Conservation (phyloP, 768 basidiomycete species). For the Butyriboletus loyo region DNA sequence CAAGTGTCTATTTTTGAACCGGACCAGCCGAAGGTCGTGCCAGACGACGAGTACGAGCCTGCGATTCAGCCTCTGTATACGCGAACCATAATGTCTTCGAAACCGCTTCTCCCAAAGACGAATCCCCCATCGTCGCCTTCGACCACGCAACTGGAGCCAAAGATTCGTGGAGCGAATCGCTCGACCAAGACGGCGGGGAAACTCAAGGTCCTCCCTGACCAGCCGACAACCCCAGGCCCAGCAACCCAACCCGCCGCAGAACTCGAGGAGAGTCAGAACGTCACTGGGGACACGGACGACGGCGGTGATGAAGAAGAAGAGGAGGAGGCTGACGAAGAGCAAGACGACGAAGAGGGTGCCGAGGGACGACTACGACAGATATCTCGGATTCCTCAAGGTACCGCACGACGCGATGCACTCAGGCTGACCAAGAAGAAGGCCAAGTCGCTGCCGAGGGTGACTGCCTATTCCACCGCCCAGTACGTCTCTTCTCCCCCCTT, state of each 20-base stretch:
- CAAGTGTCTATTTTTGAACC: conserved; percentile 9
- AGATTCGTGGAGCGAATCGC: conserved; percentile 69
- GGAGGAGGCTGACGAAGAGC: conserved; percentile 46
- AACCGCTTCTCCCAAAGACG: conserved; percentile 33
- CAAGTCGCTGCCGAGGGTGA: conserved; percentile 88
- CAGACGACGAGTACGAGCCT: conserved; percentile 14
- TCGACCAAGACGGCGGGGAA: conserved; percentile 82
- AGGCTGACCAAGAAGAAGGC: conserved; percentile 93
- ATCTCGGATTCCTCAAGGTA: conserved; percentile 90
- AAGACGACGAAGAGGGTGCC: conserved; percentile 50
- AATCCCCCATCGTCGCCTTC: conserved; percentile 14
- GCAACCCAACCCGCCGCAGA: conserved; percentile 24
- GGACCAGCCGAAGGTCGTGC: conserved; percentile 4
- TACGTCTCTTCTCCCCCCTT: conserved; percentile 30
- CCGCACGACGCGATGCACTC: conserved; percentile 87
- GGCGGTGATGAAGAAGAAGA: conserved; percentile 63
- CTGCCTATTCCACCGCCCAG: conserved; percentile 93
- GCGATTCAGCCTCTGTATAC: neutral
- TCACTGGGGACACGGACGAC: conserved; percentile 66
- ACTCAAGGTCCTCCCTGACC: conserved; percentile 84
- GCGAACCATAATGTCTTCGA: conserved; percentile 25
- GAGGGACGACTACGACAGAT: conserved; percentile 68
- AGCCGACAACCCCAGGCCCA: conserved; percentile 53
- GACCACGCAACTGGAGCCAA: conserved; percentile 38
- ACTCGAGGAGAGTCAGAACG: conserved; percentile 44